A percentile compares a stretch with the other conserved stretches of the same genome.
Evolutionary conservation across 2,329 filamentous ascomycete species (phyloP).

Genomic region (Plenodomus tracheiphilus): DNA sequence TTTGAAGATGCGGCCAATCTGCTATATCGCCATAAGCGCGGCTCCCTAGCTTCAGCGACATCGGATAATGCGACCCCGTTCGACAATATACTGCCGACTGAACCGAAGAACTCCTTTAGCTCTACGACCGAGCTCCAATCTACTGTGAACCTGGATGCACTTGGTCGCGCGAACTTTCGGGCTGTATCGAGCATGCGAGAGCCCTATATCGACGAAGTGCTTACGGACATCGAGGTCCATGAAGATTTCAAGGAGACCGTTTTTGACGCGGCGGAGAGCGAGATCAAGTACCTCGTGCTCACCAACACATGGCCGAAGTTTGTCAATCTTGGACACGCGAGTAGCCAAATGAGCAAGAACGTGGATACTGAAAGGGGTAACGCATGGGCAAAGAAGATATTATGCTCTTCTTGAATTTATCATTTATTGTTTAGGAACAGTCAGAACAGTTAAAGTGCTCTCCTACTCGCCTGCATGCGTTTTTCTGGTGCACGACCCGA

Average conservation of each 20-base stretch:
- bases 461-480: too few relatives aligned
- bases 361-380: slow-evolving; percentile 16
- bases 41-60: slow-evolving; percentile 17
- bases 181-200: slow-evolving; percentile 28
- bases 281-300: slow-evolving; percentile 42
- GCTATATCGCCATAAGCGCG: slow-evolving; percentile 23
- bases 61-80: slow-evolving; percentile 35
- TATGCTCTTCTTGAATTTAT: slow-evolving; percentile 4
- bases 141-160: slow-evolving; percentile 25
- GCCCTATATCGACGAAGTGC: slow-evolving; percentile 18
- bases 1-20: slow-evolving; percentile 28
- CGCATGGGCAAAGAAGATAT: slow-evolving; percentile 9
- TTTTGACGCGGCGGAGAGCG: slow-evolving; percentile 35
- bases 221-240: slow-evolving; percentile 25
- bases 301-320: slow-evolving; percentile 45
- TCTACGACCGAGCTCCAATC: slow-evolving; percentile 22
- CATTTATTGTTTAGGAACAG: too few relatives aligned
- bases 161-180: slow-evolving; percentile 34
- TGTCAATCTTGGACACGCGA: slow-evolving; percentile 30
- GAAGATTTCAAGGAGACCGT: slow-evolving; percentile 30
- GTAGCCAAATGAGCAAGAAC: slow-evolving; percentile 20
- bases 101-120: slow-evolving; percentile 12
- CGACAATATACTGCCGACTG: slow-evolving; percentile 20
- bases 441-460: too few relatives aligned
- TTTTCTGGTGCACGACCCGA: too few relatives aligned